Evolutionary conservation across 306 rosid genomes (phyloP).

Genomic region (Prunus mume): DNA sequence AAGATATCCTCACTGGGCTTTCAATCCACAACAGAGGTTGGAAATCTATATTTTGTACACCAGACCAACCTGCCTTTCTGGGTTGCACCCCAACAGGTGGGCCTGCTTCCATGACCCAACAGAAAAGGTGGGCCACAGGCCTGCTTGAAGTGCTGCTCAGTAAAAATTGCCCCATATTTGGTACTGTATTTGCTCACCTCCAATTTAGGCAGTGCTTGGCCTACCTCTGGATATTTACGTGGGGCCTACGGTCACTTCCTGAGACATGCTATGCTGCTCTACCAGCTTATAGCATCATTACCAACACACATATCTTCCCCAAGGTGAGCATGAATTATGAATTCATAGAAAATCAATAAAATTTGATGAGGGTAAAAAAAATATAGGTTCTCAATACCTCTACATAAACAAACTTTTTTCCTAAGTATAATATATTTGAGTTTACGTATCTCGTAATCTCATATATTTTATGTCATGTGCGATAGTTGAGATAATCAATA

Average conservation of each 20-base stretch:
- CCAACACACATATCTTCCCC: conserved; percentile 66
- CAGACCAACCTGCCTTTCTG: conserved; percentile 44
- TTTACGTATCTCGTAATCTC: too few relatives aligned
- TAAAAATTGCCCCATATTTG: conserved; percentile 44
- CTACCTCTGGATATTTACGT: conserved; percentile 41
- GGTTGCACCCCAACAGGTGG: conserved; percentile 56
- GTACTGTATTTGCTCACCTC: conserved; percentile 38
- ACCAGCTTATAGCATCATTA: conserved; percentile 46
- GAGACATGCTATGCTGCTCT: conserved; percentile 50
- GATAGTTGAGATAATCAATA: too few relatives aligned
- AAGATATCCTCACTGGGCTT: conserved; percentile 53
- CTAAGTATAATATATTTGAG: too few relatives aligned
- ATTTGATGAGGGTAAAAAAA: too few relatives aligned
- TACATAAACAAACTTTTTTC: too few relatives aligned
- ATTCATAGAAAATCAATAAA: not conserved
- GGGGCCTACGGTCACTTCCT: conserved; percentile 34
- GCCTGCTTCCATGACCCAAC: conserved; percentile 49
- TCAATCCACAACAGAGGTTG: conserved; percentile 59
- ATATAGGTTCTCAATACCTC: too few relatives aligned
- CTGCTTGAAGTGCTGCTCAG: conserved; percentile 48
- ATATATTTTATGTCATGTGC: too few relatives aligned
- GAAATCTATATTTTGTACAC: conserved; percentile 43
- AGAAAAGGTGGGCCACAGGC: conserved; percentile 67
- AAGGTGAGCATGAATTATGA: conserved; percentile 35
- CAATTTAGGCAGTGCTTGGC: conserved; percentile 40